These are phyloP conservation scores for Kregervanrija pseudodelftensis DNA, from an alignment of 805 yeast species.

Conservation along the genomic window DNA sequence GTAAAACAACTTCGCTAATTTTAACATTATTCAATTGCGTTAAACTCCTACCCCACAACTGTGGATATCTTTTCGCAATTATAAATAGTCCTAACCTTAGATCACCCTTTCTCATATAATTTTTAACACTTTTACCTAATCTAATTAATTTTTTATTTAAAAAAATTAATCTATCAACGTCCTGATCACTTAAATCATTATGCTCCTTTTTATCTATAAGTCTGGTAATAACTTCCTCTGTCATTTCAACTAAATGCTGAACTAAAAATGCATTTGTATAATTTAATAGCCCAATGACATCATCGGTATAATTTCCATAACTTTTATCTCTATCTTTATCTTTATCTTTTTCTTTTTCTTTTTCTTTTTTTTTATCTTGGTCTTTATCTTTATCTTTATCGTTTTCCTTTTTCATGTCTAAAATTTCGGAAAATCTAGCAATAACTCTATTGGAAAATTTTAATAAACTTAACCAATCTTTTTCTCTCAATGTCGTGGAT, in stretches of 20 bases:
- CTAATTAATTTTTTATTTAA: slow-evolving; percentile 6
- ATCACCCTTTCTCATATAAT: slow-evolving; percentile 14
- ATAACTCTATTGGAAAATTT: slow-evolving; percentile 14
- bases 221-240: not conserved
- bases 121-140: slow-evolving; percentile 3
- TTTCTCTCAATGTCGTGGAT: slow-evolving; percentile 6
- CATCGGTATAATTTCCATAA: too few species aligned
- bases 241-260: not conserved
- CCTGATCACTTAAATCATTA: not conserved
- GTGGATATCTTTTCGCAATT: slow-evolving; percentile 12
- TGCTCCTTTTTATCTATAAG: not conserved
- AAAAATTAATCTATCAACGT: slow-evolving; percentile 5
- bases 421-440: slow-evolving; percentile 14
- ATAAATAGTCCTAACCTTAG: slow-evolving; percentile 8
- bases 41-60: slow-evolving; percentile 6
- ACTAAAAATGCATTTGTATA: slow-evolving; percentile 1
- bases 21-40: slow-evolving; percentile 4
- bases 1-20: slow-evolving; percentile 3
- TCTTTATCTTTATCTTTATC: not conserved
- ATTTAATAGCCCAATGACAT: not conserved
- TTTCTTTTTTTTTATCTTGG: not conserved
- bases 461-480: slow-evolving; percentile 14
- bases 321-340: not conserved
- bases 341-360: not conserved
- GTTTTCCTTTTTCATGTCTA: not conserved